Evolutionary conservation across 129 eudicot species (phyloP), one percentile per base, ranked within the genome.

Genomic region (Tanacetum coccineum): DNA sequence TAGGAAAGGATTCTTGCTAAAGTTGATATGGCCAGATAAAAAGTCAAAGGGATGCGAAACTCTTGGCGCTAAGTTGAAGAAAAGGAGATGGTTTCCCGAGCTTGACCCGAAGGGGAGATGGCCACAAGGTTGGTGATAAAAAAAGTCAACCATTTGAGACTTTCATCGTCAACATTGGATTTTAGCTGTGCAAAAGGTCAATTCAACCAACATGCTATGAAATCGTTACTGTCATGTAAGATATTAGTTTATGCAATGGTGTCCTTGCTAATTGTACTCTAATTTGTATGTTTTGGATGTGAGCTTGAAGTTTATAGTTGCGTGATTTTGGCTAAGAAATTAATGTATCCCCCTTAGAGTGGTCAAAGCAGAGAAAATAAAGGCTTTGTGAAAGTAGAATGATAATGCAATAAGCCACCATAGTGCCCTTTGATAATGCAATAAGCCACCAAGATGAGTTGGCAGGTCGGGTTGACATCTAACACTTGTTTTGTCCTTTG

Each of bases 101-200:
- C 69, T 71, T 61, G 72, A 87, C 46, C 72, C 40, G 13, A 74
- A 74, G 63, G 71, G 76, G 21, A 81, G 83, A 75, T 87, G 95
- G 95, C 95, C 95, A 13, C 83, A 84, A 64, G 95, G 95, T 32
- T 87, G 95, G 90, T 84, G 83, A 50, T 82, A 14, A 21, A 18
- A 55, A 51, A 12, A 75, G 71, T 60, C 22, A n/a, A 67, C 49
- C 17, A 44, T 46, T 46, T 18, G 9, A 45, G n/a, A 9, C 13
- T 62, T 62, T 15, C 3, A 59, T 13, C 3, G 36, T 14, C 58
- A 70, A 59, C 15, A 39, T 68, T 66, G 9, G 46, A 22, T 48
- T 46, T 21, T 64, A 7, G 14, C 19, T 50, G 50, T 50, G 6
- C 51, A 40, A 9, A 11, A 9, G 42, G 42, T 36, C 42, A 36